phyloP scores from a whole-genome alignment of 2,329 filamentous ascomycete genomes.

The Ascochyta pisi region DNA sequence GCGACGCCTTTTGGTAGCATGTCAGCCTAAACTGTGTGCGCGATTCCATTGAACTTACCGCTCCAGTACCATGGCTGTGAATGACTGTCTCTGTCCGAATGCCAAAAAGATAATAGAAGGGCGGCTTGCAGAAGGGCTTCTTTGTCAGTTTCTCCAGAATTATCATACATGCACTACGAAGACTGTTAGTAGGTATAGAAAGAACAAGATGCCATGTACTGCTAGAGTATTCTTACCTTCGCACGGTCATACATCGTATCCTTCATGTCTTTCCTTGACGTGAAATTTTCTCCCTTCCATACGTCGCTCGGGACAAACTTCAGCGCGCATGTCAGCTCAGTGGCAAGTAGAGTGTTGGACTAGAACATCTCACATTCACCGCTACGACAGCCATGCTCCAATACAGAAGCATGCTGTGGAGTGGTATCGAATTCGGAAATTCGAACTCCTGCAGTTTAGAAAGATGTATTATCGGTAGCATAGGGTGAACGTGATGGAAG shows the following conservation, averaged over 20 bases:
- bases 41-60: background rate
- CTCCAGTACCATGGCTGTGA: constrained; percentile 18
- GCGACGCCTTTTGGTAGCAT: background rate
- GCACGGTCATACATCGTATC: constrained; percentile 12
- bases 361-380: background rate
- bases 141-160: constrained; percentile 13
- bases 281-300: constrained; percentile 7
- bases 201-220: too few relatives aligned
- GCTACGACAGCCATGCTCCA: constrained; percentile 16
- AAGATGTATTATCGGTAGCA: constrained; percentile 4
- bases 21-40: background rate
- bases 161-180: constrained; percentile 11
- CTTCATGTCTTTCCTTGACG: constrained; percentile 13
- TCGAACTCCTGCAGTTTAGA: background rate
- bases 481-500: constrained; percentile 10
- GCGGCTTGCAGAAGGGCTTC: constrained; percentile 9
- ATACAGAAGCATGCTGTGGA: constrained; percentile 3
- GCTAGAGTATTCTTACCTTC: background rate
- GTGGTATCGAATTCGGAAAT: background rate
- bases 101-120: constrained; percentile 12
- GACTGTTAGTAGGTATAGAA: background rate
- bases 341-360: background rate
- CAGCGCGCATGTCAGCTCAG: background rate
- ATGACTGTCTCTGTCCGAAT: constrained; percentile 14
- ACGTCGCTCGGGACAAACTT: constrained; percentile 7